These are phyloP conservation scores for Trichoderma atroviride DNA, from an alignment of 2,329 filamentous ascomycete genomes.

Conservation along the genomic window DNA sequence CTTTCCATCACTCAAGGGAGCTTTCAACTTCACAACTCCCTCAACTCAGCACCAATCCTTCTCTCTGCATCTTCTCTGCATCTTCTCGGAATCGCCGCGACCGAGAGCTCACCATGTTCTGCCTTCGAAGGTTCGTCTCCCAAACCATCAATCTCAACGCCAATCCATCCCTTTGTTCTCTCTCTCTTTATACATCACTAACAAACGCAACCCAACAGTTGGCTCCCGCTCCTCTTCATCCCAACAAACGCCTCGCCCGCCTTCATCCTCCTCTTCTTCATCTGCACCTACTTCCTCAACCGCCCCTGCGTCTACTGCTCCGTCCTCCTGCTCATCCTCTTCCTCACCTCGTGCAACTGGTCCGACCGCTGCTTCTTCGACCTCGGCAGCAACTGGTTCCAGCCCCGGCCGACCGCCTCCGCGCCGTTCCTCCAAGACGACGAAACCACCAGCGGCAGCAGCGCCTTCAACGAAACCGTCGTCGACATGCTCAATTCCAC, in stretches of 20 bases:
- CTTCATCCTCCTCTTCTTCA: constrained; percentile 86
- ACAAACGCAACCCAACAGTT: constrained; percentile 53
- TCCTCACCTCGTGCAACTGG: constrained; percentile 89
- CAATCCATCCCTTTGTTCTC: not conserved
- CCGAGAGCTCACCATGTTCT: constrained; percentile 55
- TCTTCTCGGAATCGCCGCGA: not conserved
- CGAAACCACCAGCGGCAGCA: not conserved
- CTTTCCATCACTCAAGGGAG: not conserved
- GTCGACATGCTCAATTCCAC: constrained; percentile 68
- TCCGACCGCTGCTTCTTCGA: constrained; percentile 92
- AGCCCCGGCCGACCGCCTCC: constrained; percentile 67
- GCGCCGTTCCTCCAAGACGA: not conserved
- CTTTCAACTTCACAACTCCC: not conserved
- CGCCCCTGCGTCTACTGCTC: constrained; percentile 98
- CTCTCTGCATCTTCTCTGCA: not conserved
- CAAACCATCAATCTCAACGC: not conserved
- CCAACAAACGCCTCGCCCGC: constrained; percentile 82
- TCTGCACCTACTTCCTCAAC: constrained; percentile 94
- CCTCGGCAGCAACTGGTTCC: constrained; percentile 89
- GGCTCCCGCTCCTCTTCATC: constrained; percentile 86
- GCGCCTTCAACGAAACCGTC: constrained; percentile 52
- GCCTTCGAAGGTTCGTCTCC: constrained; percentile 57
- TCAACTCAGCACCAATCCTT: not conserved
- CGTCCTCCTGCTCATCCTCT: constrained; percentile 90
- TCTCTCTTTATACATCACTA: not conserved